Evolutionary conservation across 345 rosid genomes (phyloP), one percentile per base, ranked within the genome.

Genomic region (Hypericum perforatum): DNA sequence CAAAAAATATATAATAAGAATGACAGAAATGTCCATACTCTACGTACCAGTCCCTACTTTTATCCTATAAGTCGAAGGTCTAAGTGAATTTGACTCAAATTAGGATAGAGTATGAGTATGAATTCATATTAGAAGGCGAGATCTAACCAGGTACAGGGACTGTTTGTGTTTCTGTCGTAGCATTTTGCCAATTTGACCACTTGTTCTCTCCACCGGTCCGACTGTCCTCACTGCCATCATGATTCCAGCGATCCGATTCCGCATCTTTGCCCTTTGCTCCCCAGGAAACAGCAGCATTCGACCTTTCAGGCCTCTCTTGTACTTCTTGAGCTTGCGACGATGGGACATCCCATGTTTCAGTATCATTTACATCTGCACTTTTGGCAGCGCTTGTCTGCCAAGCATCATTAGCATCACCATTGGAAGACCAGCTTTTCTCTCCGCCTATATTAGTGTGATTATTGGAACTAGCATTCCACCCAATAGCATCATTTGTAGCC

Each of bases 271-370:
- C 22, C 16, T 57, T 61, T 52, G 68, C 51, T 43, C 43, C 66
- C 75, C 75, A 74, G 54, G 48, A 60, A 48, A 46, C 40, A 44
- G 45, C 13, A 42, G 63, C 54, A 37, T 62, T 62, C 56, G 59
- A 54, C 39, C 59, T 49, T 15, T 39, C 9, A 41, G 61, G 36
- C 39, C 7, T 15, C 7, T 16, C 58, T 50, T 45, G 37, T 43
- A 51, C 52, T 37, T 36, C 45, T 42, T 43, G 51, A 37, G 6
- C 56, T 56, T 39, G 39, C 7, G 13, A 29, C 5, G 44, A 6
- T 29, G 49, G 36, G n/a, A 4, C 14, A 32, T 59, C 56, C 11
- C 42, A 14, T 36, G 12, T 14, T 55, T 59, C 64, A 22, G 45
- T 7, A 44, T 59, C 58, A 36, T 59, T 47, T 22, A 22, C 32